Evolutionary conservation across 164 flowering plant genomes (phyloP), one percentile per base, ranked within the genome.

Genomic region (Vitis cinerea): DNA sequence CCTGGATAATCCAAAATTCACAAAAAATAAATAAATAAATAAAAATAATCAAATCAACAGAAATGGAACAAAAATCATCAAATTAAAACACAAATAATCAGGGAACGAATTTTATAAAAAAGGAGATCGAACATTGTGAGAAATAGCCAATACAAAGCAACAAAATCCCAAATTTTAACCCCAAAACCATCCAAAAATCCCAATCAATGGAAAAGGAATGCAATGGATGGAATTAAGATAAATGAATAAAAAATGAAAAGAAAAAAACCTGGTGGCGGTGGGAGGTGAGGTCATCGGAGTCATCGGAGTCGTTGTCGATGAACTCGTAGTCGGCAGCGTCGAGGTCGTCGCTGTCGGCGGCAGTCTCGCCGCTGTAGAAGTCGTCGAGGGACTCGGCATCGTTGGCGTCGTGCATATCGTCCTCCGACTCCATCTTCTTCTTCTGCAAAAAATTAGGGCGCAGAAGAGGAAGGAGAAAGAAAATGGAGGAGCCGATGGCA

Each of bases 291-390:
- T 80, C 85, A 55, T 85, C 88, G 50, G 85, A 82, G 69, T 87
- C 89, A 54, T 85, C 91, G 23, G 86, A 78, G 53, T 85, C 86
- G 64, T 85, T 70, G 59, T 83, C 90, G 59, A 83, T 77, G 74
- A 84, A 86, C 67, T 75, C 83, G 69, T 77, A 84, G 68, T 78
- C 87, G 29, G 73, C 78, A 10, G 59, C 79, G 12, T 73, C 85
- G 4, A 57, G 81, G 15, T 78, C 87, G 27, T 80, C 83, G 69
- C 75, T 72, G 66, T 69, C 79, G 19, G 66, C 54, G 37, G 70
- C 75, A 4, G 71, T 83, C 15, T 61, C 85, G 60, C 83, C 85
- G 64, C 84, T 77, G 75, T 78, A 80, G 79, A 77, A 82, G 66
- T 81, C 86, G 47, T 82, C 87, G 7, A 72, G 68, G 12, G 77